phyloP scores from a whole-genome alignment of 495 filamentous ascomycete genomes.

The Talaromyces wortmannii region DNA sequence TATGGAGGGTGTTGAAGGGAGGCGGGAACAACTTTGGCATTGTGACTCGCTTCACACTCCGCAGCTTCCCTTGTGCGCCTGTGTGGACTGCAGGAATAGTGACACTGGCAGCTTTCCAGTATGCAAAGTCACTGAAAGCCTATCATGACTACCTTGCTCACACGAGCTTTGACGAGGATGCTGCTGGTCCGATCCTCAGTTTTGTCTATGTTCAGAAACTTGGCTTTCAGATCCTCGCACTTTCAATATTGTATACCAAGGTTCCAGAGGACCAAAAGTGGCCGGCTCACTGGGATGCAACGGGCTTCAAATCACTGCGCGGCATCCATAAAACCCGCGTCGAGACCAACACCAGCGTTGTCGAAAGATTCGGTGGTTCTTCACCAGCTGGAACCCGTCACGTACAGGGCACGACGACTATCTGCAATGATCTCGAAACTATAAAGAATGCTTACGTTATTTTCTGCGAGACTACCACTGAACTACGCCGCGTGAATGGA shows the following conservation, averaged over 20 bases:
- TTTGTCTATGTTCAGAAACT: slow-evolving; percentile 21
- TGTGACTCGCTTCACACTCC: slow-evolving; percentile 40
- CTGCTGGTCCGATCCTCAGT: slow-evolving; percentile 25
- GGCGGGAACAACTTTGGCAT: slow-evolving; percentile 37
- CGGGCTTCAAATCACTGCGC: slow-evolving; percentile 17
- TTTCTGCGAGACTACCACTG: slow-evolving; percentile 11
- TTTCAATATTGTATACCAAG: slow-evolving; percentile 67
- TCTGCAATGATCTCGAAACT: slow-evolving; percentile 21
- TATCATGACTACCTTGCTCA: slow-evolving; percentile 5
- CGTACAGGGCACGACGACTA: slow-evolving; percentile 20
- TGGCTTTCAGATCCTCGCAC: slow-evolving; percentile 56
- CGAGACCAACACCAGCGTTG: slow-evolving; percentile 22
- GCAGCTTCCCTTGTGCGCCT: slow-evolving; percentile 11
- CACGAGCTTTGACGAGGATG: slow-evolving; percentile 12
- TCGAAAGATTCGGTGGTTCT: slow-evolving; percentile 13
- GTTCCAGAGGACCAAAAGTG: slow-evolving; percentile 53
- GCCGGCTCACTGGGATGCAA: slow-evolving; percentile 46
- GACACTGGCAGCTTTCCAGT: slow-evolving; percentile 2
- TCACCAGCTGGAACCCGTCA: slow-evolving; percentile 21
- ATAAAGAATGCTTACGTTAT: slow-evolving; percentile 12
- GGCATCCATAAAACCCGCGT: slow-evolving; percentile 22
- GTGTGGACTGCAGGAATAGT: slow-evolving; percentile 5
- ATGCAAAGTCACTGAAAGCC: slow-evolving; percentile 2
- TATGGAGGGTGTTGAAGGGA: slow-evolving; percentile 50
- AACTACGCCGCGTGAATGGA: slow-evolving; percentile 12